Base-by-base conservation (phyloP, 139 green algal genomes). In the Chlorella sp. region DNA sequence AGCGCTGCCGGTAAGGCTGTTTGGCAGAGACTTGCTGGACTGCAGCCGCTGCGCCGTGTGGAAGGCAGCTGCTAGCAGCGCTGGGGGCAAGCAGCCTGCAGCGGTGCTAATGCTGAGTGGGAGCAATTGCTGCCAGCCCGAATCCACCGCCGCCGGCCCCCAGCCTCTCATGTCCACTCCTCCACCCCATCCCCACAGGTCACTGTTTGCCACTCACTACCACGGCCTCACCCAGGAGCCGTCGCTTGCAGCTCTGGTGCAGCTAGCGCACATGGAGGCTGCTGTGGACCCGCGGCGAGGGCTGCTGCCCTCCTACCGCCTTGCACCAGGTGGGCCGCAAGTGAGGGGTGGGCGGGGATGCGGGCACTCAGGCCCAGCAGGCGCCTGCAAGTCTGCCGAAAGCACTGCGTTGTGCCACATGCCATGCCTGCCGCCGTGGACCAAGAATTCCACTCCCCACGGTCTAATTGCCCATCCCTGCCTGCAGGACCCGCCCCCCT, bases 161-260 rank as follows among this genome's bases (percentile, higher is more conserved):
- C 68, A 4, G 6, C 9, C 38, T 40, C 11, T 6, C 40, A 34
- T 76, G 70, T 24, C 41, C 13, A 32, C 40, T 16, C 20, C 36
- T 11, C 62, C n/a, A n/a, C n/a, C n/a, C n/a, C n/a, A 38, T 5
- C 73, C 73, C 2, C 93, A 89, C 88, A 88, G 94, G 2, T 86
- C 85, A 30, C 90, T 99, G 30, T 99, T 99, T 86, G 94, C 96
- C 43, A 99, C 96, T 3, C 96, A 99, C 90, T 98, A 98, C 89
- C 94, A 96, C 51, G 92, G 93, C 75, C 90, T 98, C 22, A 93
- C 86, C 9, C 36, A 30, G 22, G 56, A 87, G 51, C 58, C 75
- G 9, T 58, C 51, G 13, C 68, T 78, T 28, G n/a, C 30, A 28
- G 34, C 34, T 34, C 13, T 75, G 48, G 80, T 90, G 65, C 77